phyloP scores from a whole-genome alignment of 768 basidiomycete genomes.

The Podaxis sp. region DNA sequence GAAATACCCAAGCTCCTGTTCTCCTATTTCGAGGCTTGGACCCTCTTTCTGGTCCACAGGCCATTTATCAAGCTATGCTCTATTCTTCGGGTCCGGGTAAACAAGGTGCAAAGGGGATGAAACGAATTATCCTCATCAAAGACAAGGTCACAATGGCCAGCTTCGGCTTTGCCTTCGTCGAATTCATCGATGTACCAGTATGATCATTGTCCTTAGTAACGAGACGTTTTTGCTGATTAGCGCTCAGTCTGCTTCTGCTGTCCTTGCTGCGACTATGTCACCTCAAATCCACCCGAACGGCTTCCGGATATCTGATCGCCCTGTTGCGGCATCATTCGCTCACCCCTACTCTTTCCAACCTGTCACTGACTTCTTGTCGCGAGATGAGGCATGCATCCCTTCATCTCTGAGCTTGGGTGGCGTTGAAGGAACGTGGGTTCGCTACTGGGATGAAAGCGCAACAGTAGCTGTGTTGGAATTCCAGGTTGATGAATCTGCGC shows the following conservation, averaged over 20 bases:
- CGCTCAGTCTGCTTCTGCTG: conserved; percentile 72
- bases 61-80: conserved; percentile 81
- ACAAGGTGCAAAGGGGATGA: conserved; percentile 85
- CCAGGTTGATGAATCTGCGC: conserved; percentile 63
- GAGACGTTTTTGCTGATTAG: conserved; percentile 15
- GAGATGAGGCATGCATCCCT: conserved; percentile 74
- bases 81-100: conserved; percentile 76
- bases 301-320: conserved; percentile 86
- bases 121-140: conserved; percentile 83
- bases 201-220: conserved; percentile 15
- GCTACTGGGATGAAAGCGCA: conserved; percentile 92
- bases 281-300: conserved; percentile 87
- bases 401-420: conserved; percentile 73
- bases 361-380: conserved; percentile 67
- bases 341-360: conserved; percentile 90
- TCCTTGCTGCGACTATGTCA: conserved; percentile 86
- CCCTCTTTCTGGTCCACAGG: conserved; percentile 82
- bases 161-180: conserved; percentile 94
- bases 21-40: conserved; percentile 91
- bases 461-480: conserved; percentile 76
- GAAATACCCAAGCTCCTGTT: conserved; percentile 77
- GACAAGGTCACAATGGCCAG: conserved; percentile 86
- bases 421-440: conserved; percentile 69
- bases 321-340: conserved; percentile 91
- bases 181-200: conserved; percentile 85